These are phyloP conservation scores for Paramecium caudatum DNA, from an alignment of 73 alveolate species.

Conservation along the genomic window DNA sequence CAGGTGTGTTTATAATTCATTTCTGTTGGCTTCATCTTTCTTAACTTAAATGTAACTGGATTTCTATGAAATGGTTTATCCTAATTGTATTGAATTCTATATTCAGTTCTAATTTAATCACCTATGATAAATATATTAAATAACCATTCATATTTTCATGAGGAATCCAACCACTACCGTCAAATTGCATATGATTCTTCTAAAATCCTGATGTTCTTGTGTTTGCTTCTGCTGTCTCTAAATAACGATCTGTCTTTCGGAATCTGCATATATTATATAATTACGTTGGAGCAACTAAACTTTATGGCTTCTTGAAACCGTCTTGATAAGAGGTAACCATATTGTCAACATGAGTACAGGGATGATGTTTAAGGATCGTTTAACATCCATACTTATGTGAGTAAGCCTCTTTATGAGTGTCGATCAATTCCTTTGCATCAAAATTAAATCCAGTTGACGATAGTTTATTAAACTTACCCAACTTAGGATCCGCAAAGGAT, in stretches of 20 bases:
- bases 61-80: conserved; percentile 66
- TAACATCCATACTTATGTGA: conserved; percentile 64
- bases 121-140: neutral
- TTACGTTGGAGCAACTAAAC: conserved; percentile 61
- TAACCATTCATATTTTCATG: conserved; percentile 62
- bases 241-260: conserved; percentile 47
- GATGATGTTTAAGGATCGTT: conserved; percentile 54
- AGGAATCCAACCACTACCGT: conserved; percentile 60
- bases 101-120: conserved; percentile 58
- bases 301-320: conserved; percentile 66
- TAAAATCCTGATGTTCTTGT: conserved; percentile 63
- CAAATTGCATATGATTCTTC: conserved; percentile 65
- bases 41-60: conserved; percentile 12
- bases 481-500: conserved; percentile 12
- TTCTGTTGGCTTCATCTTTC: conserved; percentile 61
- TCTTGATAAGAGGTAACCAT: conserved; percentile 52
- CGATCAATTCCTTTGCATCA: conserved; percentile 52
- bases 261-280: neutral
- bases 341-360: conserved; percentile 15
- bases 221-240: conserved; percentile 18
- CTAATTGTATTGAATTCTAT: conserved; percentile 50
- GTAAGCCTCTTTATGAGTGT: conserved; percentile 38
- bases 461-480: conserved; percentile 56
- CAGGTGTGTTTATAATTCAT: conserved; percentile 65
- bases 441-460: conserved; percentile 70